A percentile compares a stretch with the other conserved stretches of the same genome.
These are phyloP conservation scores for Scedosporium minutisporum DNA, from an alignment of 2,329 filamentous ascomycete genomes.

Conservation along the genomic window DNA sequence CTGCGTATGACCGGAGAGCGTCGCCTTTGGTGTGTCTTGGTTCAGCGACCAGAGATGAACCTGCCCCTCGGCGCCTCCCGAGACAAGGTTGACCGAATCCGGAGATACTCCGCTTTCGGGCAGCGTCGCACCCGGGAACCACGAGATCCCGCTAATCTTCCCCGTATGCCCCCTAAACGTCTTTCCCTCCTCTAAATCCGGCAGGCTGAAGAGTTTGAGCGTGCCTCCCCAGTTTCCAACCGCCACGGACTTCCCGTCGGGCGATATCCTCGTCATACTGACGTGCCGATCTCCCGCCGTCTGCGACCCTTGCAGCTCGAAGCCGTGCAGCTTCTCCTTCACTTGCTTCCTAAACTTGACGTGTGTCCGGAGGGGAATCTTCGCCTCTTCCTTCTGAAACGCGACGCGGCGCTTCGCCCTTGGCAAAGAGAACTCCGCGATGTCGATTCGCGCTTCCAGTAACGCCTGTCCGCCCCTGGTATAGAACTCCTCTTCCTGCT, in stretches of 20 bases:
- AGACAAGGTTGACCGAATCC: conserved; percentile 73
- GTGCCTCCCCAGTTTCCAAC: conserved; percentile 90
- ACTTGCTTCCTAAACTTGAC: conserved; percentile 85
- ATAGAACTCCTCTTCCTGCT: conserved; percentile 90
- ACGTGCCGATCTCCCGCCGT: conserved; percentile 84
- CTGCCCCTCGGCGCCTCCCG: conserved; percentile 78
- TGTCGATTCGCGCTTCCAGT: conserved; percentile 64
- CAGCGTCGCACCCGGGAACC: conserved; percentile 76
- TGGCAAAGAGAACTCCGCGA: conserved; percentile 76
- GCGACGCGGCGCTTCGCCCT: conserved; percentile 67
- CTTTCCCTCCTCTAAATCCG: conserved; percentile 67
- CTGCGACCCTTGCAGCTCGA: conserved; percentile 89
- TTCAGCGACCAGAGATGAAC: conserved; percentile 85
- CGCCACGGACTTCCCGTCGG: conserved; percentile 72
- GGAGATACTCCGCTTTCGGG: conserved; percentile 60
- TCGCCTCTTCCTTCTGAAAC: conserved; percentile 70
- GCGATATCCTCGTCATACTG: conserved; percentile 84
- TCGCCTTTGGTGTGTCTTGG: conserved; percentile 75
- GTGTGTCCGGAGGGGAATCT: conserved; percentile 78
- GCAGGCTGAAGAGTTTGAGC: conserved; percentile 76
- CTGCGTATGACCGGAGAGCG: conserved; percentile 71
- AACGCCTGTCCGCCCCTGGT: conserved; percentile 70
- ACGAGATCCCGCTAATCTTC: conserved; percentile 81
- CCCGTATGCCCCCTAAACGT: conserved; percentile 77
- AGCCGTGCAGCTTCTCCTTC: conserved; percentile 71